A percentile compares a stretch with the other conserved stretches of the same genome.
phyloP scores from a whole-genome alignment of 192 early-diverging fungal genomes.

The Coemansia asiatica region DNA sequence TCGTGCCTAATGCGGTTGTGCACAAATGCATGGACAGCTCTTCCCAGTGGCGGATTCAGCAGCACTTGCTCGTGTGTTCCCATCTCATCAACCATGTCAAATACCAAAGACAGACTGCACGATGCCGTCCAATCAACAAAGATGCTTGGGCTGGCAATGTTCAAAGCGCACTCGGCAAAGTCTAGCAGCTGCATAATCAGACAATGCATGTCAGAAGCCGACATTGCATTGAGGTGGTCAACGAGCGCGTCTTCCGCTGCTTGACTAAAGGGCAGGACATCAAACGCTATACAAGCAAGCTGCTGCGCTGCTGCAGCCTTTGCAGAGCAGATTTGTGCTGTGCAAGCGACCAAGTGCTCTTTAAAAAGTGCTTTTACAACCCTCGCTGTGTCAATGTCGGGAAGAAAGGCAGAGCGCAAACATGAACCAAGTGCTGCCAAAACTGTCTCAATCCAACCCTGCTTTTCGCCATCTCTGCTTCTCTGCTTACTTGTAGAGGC shows the following conservation, averaged over 20 bases:
- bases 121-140: conserved; percentile 31
- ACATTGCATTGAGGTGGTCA: conserved; percentile 8
- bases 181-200: conserved; percentile 26
- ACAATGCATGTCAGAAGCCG: conserved; percentile 15
- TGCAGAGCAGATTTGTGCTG: neutral
- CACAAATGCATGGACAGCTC: conserved; percentile 34
- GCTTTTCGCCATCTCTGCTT: neutral
- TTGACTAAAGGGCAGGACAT: conserved; percentile 16
- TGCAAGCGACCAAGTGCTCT: neutral
- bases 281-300: conserved; percentile 29
- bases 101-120: conserved; percentile 30
- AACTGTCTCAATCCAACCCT: conserved; percentile 17
- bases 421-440: conserved; percentile 34
- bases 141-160: conserved; percentile 1
- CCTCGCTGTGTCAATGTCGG: conserved; percentile 13
- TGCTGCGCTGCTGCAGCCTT: conserved; percentile 3
- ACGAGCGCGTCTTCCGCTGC: conserved; percentile 9
- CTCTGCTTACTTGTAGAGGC: neutral
- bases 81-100: conserved; percentile 33
- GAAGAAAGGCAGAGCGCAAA: conserved; percentile 34
- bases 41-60: conserved; percentile 28
- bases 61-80: conserved; percentile 34
- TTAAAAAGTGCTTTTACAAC: conserved; percentile 16
- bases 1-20: conserved; percentile 41
- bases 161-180: conserved; percentile 15